Conservation (phyloP, 768 basidiomycete genomes). For the Botryobasidium botryosum region DNA sequence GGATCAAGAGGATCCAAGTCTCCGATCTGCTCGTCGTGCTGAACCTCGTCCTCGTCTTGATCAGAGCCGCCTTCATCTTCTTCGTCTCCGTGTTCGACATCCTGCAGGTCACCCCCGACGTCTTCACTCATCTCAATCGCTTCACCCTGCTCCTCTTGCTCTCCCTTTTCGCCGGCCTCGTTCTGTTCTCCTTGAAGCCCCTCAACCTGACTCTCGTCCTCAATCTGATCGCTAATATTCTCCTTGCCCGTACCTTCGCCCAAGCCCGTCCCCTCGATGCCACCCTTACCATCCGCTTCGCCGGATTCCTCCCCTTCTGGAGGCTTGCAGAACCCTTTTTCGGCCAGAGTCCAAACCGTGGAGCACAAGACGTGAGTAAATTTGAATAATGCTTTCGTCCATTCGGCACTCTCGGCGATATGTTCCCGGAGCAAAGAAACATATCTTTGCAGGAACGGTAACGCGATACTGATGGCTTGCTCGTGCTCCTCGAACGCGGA, state of each 20-base stretch:
- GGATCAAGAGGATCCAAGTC: constrained; percentile 73
- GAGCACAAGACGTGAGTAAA: constrained; percentile 62
- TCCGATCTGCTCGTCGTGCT: constrained; percentile 70
- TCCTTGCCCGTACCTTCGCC: constrained; percentile 75
- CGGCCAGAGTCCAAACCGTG: constrained; percentile 52
- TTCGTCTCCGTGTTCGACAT: constrained; percentile 38
- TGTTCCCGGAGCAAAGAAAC: constrained; percentile 37
- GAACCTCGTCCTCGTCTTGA: constrained; percentile 34
- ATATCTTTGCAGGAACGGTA: constrained; percentile 64
- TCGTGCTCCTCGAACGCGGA: constrained; percentile 17
- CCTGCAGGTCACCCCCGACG: constrained; percentile 73
- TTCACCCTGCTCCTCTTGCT: constrained; percentile 40
- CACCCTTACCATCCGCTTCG: constrained; percentile 29
- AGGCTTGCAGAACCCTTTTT: constrained; percentile 87
- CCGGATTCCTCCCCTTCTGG: constrained; percentile 37
- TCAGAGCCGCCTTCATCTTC: constrained; percentile 34
- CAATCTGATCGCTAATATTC: constrained; percentile 86
- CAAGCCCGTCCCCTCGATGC: constrained; percentile 53
- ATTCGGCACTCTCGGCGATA: constrained; percentile 37
- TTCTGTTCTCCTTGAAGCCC: constrained; percentile 56
- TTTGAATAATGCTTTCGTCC: constrained; percentile 72
- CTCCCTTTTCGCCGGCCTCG: constrained; percentile 25
- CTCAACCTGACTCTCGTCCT: constrained; percentile 93
- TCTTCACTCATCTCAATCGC: constrained; percentile 87
- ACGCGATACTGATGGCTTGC: constrained; percentile 22